A percentile compares a stretch with the other conserved stretches of the same genome.
These are phyloP conservation scores for Phytopythium chamaehyphon DNA, from an alignment of 352 stramenopile species.

Conservation along the genomic window DNA sequence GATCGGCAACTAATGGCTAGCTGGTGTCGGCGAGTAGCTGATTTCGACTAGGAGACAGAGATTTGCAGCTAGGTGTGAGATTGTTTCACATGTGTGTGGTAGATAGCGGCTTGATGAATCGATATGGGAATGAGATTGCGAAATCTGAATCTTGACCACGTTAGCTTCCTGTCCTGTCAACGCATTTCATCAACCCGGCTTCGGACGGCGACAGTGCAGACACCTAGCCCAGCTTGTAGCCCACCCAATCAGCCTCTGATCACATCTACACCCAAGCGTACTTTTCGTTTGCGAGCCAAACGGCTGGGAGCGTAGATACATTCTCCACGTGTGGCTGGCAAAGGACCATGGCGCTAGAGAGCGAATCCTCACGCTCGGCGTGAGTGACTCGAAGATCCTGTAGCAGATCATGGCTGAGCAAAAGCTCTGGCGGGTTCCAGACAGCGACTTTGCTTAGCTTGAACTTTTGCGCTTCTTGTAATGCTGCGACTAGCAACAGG, in stretches of 20 bases:
- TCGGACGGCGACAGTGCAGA: too few species aligned
- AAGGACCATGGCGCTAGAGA: constrained; percentile 50
- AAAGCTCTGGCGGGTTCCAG: constrained; percentile 31
- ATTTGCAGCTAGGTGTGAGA: too few species aligned
- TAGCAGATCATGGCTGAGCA: constrained; percentile 20
- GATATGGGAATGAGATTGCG: too few species aligned
- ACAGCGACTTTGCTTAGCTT: constrained; percentile 27
- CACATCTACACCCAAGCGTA: constrained; percentile 39
- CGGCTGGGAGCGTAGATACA: constrained; percentile 8
- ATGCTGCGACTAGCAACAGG: constrained; percentile 18
- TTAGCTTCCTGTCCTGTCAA: too few species aligned
- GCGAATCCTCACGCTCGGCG: constrained; percentile 28
- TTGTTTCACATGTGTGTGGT: too few species aligned
- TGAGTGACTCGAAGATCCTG: constrained; percentile 22
- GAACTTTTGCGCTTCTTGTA: constrained; percentile 31
- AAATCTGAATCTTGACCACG: too few species aligned
- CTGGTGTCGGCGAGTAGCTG: too few species aligned
- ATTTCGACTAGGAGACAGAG: too few species aligned
- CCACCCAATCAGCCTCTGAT: neutral
- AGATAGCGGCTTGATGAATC: too few species aligned
- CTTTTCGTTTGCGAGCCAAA: constrained; percentile 53
- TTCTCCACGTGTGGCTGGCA: constrained; percentile 5
- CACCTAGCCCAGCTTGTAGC: too few species aligned
- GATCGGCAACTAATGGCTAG: too few species aligned
- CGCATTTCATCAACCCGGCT: too few species aligned